phyloP scores from a whole-genome alignment of 2,329 filamentous ascomycete genomes.

The Cercospora citrullina region DNA sequence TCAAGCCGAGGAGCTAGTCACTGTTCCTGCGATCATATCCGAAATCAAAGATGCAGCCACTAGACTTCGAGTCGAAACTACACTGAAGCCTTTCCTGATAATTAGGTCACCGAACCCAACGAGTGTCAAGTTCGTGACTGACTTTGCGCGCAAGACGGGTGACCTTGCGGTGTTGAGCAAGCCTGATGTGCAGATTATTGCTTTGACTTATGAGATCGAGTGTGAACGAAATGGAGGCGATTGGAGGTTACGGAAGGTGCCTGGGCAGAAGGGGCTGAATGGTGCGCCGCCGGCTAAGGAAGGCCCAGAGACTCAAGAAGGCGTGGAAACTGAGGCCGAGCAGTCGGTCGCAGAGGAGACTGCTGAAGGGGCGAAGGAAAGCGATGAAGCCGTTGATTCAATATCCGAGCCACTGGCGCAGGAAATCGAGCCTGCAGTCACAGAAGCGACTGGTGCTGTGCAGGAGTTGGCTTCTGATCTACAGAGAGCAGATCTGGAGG shows the following conservation, averaged over 20 bases:
- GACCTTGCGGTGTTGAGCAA: constrained; percentile 84
- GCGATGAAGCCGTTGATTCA: not conserved
- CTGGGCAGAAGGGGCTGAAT: constrained; percentile 76
- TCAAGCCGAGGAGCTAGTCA: constrained; percentile 75
- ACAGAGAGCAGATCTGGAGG: constrained; percentile 19
- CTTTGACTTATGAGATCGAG: constrained; percentile 91
- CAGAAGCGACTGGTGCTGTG: not conserved
- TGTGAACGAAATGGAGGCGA: constrained; percentile 87
- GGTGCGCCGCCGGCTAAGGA: constrained; percentile 59
- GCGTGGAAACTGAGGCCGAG: constrained; percentile 3
- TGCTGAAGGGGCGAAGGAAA: constrained; percentile 3
- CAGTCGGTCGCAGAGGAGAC: not conserved
- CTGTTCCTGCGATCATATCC: constrained; percentile 78
- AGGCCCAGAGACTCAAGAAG: not conserved
- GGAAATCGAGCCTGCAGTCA: not conserved
- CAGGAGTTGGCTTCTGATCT: constrained; percentile 21
- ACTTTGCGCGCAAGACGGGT: constrained; percentile 86
- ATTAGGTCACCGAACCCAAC: constrained; percentile 71
- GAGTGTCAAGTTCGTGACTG: constrained; percentile 75
- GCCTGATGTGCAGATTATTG: constrained; percentile 85
- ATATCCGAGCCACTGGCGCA: not conserved
- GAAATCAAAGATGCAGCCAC: constrained; percentile 87
- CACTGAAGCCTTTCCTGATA: constrained; percentile 80
- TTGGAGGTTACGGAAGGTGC: constrained; percentile 76
- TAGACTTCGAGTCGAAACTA: constrained; percentile 76